Evolutionary conservation across 2,329 filamentous ascomycete species (phyloP).

Genomic region (Zasmidium angulare): DNA sequence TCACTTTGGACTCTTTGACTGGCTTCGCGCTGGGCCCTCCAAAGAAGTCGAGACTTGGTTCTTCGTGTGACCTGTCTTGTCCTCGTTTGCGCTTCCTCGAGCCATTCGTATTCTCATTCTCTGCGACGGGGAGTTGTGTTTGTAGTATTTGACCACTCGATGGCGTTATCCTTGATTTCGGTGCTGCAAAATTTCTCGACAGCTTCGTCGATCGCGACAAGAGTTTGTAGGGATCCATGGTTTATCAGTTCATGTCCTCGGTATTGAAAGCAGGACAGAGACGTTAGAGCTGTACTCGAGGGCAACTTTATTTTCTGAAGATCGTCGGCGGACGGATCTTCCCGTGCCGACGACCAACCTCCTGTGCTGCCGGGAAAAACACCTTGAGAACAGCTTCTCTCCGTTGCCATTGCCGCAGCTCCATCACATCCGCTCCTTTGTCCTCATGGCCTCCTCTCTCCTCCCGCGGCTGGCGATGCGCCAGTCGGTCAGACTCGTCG

Average conservation of each 20-base stretch:
- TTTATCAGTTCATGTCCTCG: neutral
- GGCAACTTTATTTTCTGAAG: constrained; percentile 4
- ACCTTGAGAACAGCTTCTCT: neutral
- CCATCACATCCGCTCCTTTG: constrained; percentile 15
- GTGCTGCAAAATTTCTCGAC: constrained; percentile 39
- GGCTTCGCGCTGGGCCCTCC: constrained; percentile 18
- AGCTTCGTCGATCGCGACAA: constrained; percentile 69
- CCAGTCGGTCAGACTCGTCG: constrained; percentile 42
- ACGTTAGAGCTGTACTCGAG: neutral
- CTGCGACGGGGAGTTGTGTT: constrained; percentile 61
- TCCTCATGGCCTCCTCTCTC: constrained; percentile 49
- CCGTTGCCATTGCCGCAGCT: constrained; percentile 16
- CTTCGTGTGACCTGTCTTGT: constrained; percentile 26
- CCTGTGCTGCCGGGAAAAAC: neutral
- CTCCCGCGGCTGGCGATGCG: constrained; percentile 48
- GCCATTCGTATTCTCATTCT: neutral
- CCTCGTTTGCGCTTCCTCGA: constrained; percentile 47
- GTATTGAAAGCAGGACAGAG: neutral
- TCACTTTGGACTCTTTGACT: neutral
- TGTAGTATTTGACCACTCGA: constrained; percentile 64
- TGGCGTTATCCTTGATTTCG: constrained; percentile 52
- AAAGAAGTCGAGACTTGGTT: constrained; percentile 47
- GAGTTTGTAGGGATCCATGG: constrained; percentile 72
- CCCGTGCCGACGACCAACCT: neutral
- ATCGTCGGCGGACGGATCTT: neutral